These are phyloP conservation scores for Penicillium canescens DNA, from an alignment of 495 filamentous ascomycete species.

Conservation along the genomic window DNA sequence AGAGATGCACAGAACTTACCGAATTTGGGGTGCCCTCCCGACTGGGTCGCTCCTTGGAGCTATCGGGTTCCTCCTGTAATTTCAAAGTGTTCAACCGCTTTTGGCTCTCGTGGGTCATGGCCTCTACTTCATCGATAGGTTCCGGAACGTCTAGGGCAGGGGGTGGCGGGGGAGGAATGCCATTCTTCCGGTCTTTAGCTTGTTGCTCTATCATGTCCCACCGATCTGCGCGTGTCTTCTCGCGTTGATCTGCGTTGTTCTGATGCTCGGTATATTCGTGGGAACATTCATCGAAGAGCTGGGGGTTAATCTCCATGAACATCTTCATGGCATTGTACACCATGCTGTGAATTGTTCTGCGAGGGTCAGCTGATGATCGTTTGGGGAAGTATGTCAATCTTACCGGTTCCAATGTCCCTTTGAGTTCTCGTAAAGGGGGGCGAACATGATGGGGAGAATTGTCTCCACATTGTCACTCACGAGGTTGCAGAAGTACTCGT, in stretches of 20 bases:
- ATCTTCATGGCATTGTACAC: slow-evolving; percentile 99
- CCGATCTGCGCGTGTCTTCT: slow-evolving; percentile 72
- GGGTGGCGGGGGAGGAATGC: slow-evolving; percentile 38
- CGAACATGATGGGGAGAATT: slow-evolving; percentile 99
- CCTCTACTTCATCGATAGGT: slow-evolving; percentile 70
- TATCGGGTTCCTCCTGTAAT: slow-evolving; percentile 67
- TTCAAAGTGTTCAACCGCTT: slow-evolving; percentile 81
- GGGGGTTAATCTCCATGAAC: slow-evolving; percentile 99
- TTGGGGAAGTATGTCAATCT: slow-evolving; percentile 15
- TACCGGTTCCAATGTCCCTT: slow-evolving; percentile 99
- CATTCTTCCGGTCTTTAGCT: slow-evolving; percentile 67
- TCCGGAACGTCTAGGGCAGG: slow-evolving; percentile 50
- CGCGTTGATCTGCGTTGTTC: slow-evolving; percentile 77
- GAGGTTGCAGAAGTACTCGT: slow-evolving; percentile 99
- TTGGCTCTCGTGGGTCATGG: slow-evolving; percentile 76
- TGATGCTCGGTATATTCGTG: slow-evolving; percentile 98
- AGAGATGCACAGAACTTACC: slow-evolving; percentile 41
- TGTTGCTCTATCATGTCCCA: slow-evolving; percentile 85
- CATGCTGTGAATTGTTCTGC: slow-evolving; percentile 98
- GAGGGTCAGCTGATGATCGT: slow-evolving; percentile 13
- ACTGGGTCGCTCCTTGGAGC: slow-evolving; percentile 46
- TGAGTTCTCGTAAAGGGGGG: slow-evolving; percentile 97
- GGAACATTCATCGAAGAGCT: slow-evolving; percentile 97
- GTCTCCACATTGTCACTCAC: slow-evolving; percentile 99
- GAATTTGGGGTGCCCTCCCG: slow-evolving; percentile 43